phyloP scores from a whole-genome alignment of 2,329 filamentous ascomycete genomes.

The Xylaria sp. region DNA sequence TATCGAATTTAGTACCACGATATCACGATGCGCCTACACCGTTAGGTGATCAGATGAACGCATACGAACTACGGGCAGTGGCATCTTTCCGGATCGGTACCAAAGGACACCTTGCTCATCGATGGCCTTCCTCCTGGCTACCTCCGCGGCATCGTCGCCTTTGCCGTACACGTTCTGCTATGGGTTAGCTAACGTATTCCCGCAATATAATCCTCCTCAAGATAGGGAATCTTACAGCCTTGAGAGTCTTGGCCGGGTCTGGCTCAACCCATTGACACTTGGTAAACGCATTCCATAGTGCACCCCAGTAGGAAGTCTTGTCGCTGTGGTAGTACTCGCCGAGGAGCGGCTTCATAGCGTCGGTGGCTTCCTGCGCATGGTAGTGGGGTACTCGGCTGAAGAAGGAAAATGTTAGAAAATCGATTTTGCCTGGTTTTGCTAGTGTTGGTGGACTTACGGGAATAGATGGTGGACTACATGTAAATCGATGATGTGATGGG shows the following conservation, averaged over 20 bases:
- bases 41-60: conserved; percentile 5
- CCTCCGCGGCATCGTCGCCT: neutral
- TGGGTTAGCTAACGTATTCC: neutral
- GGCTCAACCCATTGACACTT: conserved; percentile 55
- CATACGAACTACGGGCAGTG: conserved; percentile 14
- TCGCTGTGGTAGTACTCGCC: conserved; percentile 59
- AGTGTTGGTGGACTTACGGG: conserved; percentile 48
- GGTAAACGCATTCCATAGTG: conserved; percentile 53
- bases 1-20: neutral
- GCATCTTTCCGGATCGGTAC: conserved; percentile 23
- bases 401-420: neutral
- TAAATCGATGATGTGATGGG: conserved; percentile 69
- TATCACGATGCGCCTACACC: neutral
- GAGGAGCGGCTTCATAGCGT: conserved; percentile 61
- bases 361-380: conserved; percentile 63
- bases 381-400: conserved; percentile 62
- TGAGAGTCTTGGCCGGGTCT: conserved; percentile 38
- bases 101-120: conserved; percentile 26
- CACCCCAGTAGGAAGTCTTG: conserved; percentile 50
- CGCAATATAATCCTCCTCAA: too few relatives aligned
- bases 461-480: conserved; percentile 70
- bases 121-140: conserved; percentile 1
- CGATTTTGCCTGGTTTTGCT: neutral
- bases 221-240: conserved; percentile 22
- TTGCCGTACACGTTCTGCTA: conserved; percentile 9